Conservation (phyloP, 2,329 filamentous ascomycete species). For the Talaromyces sp. region DNA sequence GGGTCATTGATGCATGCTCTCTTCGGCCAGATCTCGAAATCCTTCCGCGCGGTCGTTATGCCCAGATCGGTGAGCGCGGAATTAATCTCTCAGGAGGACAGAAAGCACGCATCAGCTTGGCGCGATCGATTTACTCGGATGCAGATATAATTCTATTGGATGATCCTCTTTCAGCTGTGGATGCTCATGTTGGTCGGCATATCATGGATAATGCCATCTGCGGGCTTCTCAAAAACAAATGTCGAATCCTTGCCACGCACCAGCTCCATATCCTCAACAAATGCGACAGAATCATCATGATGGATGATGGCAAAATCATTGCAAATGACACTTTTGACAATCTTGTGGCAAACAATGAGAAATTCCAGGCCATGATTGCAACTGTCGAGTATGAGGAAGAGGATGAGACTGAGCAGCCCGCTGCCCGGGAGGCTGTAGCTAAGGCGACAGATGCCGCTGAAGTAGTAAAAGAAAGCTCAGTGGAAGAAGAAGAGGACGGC, state of each 20-base stretch:
- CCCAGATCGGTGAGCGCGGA: conserved; percentile 42
- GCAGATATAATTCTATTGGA: conserved; percentile 57
- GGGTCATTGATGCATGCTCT: conserved; percentile 15
- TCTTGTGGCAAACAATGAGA: conserved; percentile 66
- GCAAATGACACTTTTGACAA: conserved; percentile 83
- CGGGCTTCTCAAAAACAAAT: conserved; percentile 76
- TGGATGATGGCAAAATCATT: conserved; percentile 73
- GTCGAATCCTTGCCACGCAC: conserved; percentile 79
- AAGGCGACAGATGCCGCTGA: conserved; percentile 30
- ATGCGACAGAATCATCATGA: conserved; percentile 84
- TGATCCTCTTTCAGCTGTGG: conserved; percentile 48
- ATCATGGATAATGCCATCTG: conserved; percentile 87
- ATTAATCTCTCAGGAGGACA: conserved; percentile 46
- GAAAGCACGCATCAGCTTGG: conserved; percentile 58
- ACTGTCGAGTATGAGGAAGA: conserved; percentile 49
- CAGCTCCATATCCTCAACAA: conserved; percentile 83
- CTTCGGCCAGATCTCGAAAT: conserved; percentile 14
- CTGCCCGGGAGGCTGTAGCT: conserved; percentile 16
- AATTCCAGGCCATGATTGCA: conserved; percentile 72
- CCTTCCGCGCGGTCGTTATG: conserved; percentile 35
- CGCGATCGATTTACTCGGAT: conserved; percentile 60
- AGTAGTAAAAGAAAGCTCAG: conserved; percentile 31
- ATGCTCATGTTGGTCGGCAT: conserved; percentile 51
- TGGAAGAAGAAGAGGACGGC: conserved; percentile 41
- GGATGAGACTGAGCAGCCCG: conserved; percentile 46